phyloP scores from a whole-genome alignment of 2,329 filamentous ascomycete genomes.

The Taxawa tesnikishii region DNA sequence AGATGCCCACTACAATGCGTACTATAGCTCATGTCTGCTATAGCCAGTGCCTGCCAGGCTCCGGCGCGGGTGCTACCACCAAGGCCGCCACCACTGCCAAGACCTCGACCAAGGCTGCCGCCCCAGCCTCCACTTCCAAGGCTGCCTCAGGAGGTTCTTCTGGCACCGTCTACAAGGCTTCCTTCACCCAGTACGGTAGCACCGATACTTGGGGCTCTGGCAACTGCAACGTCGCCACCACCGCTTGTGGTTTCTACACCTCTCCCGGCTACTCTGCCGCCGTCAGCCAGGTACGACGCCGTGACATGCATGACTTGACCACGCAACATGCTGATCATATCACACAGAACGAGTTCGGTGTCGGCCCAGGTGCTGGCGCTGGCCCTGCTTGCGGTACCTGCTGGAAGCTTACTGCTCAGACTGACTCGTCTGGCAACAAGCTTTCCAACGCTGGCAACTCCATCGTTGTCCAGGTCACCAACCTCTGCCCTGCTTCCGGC shows the following conservation, averaged over 20 bases:
- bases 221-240: slow-evolving; percentile 24
- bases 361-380: slow-evolving; percentile 21
- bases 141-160: slow-evolving; percentile 2
- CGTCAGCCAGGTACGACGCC: slow-evolving; percentile 6
- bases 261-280: slow-evolving; percentile 23
- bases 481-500: slow-evolving; percentile 25
- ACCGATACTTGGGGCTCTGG: slow-evolving; percentile 19
- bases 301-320: not conserved
- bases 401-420: slow-evolving; percentile 23
- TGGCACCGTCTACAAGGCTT: slow-evolving; percentile 13
- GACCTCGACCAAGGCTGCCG: slow-evolving; percentile 1
- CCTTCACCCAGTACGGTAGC: slow-evolving; percentile 23
- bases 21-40: too few species aligned
- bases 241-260: slow-evolving; percentile 24
- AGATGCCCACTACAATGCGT: too few species aligned
- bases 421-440: slow-evolving; percentile 17
- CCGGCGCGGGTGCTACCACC: not conserved
- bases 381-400: slow-evolving; percentile 29
- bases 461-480: slow-evolving; percentile 28
- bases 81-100: slow-evolving; percentile 3
- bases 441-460: slow-evolving; percentile 19
- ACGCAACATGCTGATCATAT: not conserved
- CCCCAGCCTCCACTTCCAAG: slow-evolving; percentile 4
- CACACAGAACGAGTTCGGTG: slow-evolving; percentile 26
- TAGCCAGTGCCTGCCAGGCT: slow-evolving; percentile 11